Evolutionary conservation across 2,329 filamentous ascomycete genomes (phyloP), one percentile per base, ranked within the genome.

Genomic region (Atkinsonella texensis): DNA sequence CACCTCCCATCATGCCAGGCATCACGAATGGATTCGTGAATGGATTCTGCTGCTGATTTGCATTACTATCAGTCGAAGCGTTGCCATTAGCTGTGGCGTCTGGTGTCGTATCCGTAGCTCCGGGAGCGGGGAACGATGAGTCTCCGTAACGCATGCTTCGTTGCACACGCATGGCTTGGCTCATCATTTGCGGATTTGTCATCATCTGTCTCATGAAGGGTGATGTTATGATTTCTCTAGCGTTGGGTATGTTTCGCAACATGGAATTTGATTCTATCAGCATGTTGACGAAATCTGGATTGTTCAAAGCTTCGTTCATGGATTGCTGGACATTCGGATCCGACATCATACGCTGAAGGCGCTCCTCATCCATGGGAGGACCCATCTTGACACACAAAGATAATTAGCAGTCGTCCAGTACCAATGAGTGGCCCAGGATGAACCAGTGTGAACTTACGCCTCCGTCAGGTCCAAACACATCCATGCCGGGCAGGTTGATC

Each of bases 251-350:
- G 54, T 81, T 77, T 60, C 84, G 79, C 17, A 89, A 74, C 76
- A 89, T 84, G 2, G 93, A 93, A 64, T 95, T 95, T 63, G 85
- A 81, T 60, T 93, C 82, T 60, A 98, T 89, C 79, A 97, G 87
- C 79, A 94, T 88, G 63, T 97, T 89, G 64, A 97, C 80, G 60
- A 98, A 86, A 17, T 84, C 80, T n/a, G 93, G 91, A 69, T 97
- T 97, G 68, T 90, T 87, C 66, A 98, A 85, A 38, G 90, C 89
- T 69, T 96, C 91, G 68, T 93, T 95, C 80, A 98, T 87, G 51
- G 84, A 84, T 58, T 89, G 85, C 56, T 87, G 81, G 52, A 95
- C 84, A 63, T 88, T 85, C 20, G 93, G 93, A 63, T 97, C 89
- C 55, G 87, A 83, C 61, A 98, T 83, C 81, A 96, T 86, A 57